These are phyloP conservation scores for Scleroderma citrinum DNA, from an alignment of 768 basidiomycete genomes.

Conservation along the genomic window DNA sequence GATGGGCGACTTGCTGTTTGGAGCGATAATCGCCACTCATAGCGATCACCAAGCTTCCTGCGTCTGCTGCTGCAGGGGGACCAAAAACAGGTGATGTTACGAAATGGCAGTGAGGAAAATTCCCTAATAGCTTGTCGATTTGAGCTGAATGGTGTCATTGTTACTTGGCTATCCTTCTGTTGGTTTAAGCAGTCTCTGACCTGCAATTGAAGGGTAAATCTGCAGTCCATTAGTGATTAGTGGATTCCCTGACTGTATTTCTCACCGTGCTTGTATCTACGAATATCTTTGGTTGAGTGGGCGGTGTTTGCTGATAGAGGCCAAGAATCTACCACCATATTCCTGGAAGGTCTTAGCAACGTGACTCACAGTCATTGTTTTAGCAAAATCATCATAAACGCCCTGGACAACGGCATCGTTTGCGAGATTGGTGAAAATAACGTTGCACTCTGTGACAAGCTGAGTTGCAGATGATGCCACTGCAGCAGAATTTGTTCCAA, in stretches of 20 bases:
- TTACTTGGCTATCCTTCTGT: neutral
- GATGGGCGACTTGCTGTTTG: conserved; percentile 73
- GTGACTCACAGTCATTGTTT: conserved; percentile 47
- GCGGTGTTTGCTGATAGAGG: conserved; percentile 32
- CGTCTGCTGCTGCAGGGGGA: conserved; percentile 58
- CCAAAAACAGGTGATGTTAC: conserved; percentile 79
- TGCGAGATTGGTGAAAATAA: conserved; percentile 70
- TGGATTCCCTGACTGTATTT: conserved; percentile 4
- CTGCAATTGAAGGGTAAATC: conserved; percentile 53
- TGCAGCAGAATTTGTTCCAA: conserved; percentile 47
- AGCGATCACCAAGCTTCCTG: conserved; percentile 60
- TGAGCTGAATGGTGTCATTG: conserved; percentile 38
- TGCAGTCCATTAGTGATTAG: conserved; percentile 19
- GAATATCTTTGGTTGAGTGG: conserved; percentile 61
- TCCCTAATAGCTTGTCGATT: conserved; percentile 61
- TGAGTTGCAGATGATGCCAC: conserved; percentile 55
- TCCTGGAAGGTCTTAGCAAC: neutral
- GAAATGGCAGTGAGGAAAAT: conserved; percentile 53
- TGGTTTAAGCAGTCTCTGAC: conserved; percentile 17
- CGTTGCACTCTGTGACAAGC: conserved; percentile 60
- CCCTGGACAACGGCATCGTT: conserved; percentile 64
- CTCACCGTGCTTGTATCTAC: conserved; percentile 81
- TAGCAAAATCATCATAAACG: conserved; percentile 56
- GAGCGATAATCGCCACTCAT: conserved; percentile 80
- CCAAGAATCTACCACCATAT: conserved; percentile 3